Base-by-base conservation (phyloP, 1,284 basidiomycete genomes). In the Sporisorium scitamineum region DNA sequence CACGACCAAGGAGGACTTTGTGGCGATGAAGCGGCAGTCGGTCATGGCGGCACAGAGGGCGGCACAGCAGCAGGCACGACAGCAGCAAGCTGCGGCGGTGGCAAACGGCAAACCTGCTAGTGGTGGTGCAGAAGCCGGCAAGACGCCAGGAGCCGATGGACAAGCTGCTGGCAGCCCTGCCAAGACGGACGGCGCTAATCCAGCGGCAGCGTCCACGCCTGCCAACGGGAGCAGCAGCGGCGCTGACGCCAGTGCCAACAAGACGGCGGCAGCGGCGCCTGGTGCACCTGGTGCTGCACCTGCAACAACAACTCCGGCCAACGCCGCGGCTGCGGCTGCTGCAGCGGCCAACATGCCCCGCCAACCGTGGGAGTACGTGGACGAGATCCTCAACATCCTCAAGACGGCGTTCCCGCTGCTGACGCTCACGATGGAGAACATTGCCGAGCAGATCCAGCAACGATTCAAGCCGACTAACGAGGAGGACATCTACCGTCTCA, bases 391-490 rank as follows among this genome's bases (percentile, higher is more conserved):
- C 53, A 93, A 95, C 83, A 92, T 95, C 61, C 89, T 99, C 81
- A 99, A 99, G 88, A 98, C 96, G 0, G 93, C 94, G 1, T 97
- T 97, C 88, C 97, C 97, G 0, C 89, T 99, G 18, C 89, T 99
- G 24, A 94, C 96, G 27, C 88, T 98, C 32, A 97, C 94, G 60
- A 90, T 99, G 89, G 97, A 99, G 87, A 97, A 95, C 52, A 93
- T 99, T 89, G 93, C 97, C 22, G 97, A 99, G 81, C 96, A 99
- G 86, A 93, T 99, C 77, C 89, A 91, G 45, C 90, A 92, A 72
- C 91, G 95, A 50, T 97, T 98, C 88, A 98, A 98, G 86, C 90
- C 93, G 1, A 89, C 90, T 8, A 90, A 91, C 2, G 97, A 99
- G 76, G 97, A 99, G 86, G 96, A 99, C 80, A 92, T 95, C 20